Conservation (phyloP, 1,139 yeast species). For the Arxiozyma telluris region DNA sequence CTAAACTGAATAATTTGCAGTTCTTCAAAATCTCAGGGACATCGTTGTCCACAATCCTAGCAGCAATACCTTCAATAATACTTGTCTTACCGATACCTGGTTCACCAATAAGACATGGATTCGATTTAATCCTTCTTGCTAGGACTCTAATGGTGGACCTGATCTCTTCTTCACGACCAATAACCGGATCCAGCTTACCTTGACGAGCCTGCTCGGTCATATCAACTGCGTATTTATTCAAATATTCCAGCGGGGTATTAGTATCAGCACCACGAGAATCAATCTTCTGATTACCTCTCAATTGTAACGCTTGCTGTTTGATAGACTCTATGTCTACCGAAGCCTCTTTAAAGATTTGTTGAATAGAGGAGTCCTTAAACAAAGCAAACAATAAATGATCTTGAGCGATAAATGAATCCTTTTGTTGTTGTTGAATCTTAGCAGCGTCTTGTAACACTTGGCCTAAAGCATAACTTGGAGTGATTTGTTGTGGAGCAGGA, state of each 20-base stretch:
- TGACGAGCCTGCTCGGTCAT: conserved; percentile 87
- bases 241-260: conserved; percentile 71
- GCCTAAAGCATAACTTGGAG: conserved; percentile 62
- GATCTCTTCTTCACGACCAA: conserved; percentile 97
- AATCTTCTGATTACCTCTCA: conserved; percentile 86
- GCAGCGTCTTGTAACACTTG: conserved; percentile 61
- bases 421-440: conserved; percentile 75
- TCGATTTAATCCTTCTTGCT: conserved; percentile 92
- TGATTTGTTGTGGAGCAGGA: conserved; percentile 75
- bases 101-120: conserved; percentile 94
- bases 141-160: conserved; percentile 88
- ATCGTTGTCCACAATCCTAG: conserved; percentile 89
- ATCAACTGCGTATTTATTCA: conserved; percentile 83
- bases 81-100: conserved; percentile 99
- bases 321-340: conserved; percentile 61
- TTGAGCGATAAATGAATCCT: conserved; percentile 86
- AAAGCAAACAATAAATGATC: conserved; percentile 85
- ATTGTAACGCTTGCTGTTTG: conserved; percentile 69
- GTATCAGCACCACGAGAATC: conserved; percentile 95
- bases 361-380: conserved; percentile 64
- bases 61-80: conserved; percentile 97
- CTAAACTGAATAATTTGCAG: conserved; percentile 76
- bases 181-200: conserved; percentile 95
- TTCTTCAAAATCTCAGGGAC: conserved; percentile 81
- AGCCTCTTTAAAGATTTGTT: conserved; percentile 67